These are phyloP conservation scores for Somion occarium DNA, from an alignment of 1,284 basidiomycete genomes.

Conservation along the genomic window DNA sequence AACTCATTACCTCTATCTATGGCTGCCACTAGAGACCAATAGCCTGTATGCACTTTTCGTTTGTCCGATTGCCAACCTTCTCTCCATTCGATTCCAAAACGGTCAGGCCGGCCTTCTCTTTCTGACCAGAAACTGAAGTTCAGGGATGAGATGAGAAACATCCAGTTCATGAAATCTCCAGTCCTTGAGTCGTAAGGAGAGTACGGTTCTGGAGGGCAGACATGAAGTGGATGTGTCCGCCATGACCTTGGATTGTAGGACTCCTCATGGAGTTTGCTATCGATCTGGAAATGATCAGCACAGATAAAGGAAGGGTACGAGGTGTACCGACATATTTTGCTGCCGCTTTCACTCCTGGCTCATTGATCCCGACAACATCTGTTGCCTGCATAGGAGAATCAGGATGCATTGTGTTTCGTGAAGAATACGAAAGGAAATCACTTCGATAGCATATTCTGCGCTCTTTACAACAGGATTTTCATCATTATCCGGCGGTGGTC, in stretches of 20 bases:
- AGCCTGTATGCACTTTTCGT: constrained; percentile 61
- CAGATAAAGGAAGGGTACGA: background rate
- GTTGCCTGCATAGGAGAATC: constrained; percentile 12
- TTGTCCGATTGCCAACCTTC: constrained; percentile 53
- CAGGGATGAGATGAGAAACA: constrained; percentile 77
- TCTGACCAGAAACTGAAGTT: constrained; percentile 89
- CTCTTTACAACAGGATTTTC: constrained; percentile 12
- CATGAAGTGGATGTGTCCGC: constrained; percentile 72
- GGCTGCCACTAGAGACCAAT: constrained; percentile 78
- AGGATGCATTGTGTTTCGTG: background rate
- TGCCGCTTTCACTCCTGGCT: constrained; percentile 12
- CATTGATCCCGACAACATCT: constrained; percentile 15
- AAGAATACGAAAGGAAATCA: background rate
- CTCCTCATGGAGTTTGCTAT: constrained; percentile 48
- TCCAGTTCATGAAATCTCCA: constrained; percentile 66
- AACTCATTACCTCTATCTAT: constrained; percentile 78
- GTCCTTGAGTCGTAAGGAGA: constrained; percentile 47
- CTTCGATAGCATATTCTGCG: constrained; percentile 10
- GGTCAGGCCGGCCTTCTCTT: constrained; percentile 44
- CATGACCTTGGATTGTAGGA: constrained; percentile 73
- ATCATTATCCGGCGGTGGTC: background rate
- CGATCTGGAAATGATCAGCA: constrained; percentile 42
- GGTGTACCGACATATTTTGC: constrained; percentile 14
- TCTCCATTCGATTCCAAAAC: constrained; percentile 75
- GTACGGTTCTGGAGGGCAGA: constrained; percentile 62